Evolutionary conservation across 176 grass and related monocot genomes (phyloP).

Genomic region (Tuctoria greenei): DNA sequence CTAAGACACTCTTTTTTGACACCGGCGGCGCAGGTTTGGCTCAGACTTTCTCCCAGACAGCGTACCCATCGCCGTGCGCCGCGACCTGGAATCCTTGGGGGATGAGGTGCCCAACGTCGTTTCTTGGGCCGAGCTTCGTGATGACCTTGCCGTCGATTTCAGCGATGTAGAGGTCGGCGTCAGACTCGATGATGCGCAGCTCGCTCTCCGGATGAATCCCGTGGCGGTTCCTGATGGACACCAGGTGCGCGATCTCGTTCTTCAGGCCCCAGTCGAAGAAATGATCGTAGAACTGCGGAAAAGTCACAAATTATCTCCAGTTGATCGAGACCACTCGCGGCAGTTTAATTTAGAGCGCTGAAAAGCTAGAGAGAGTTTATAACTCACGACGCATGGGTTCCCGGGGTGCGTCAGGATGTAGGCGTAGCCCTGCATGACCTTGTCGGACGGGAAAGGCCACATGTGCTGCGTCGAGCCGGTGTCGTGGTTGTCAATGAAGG

Average conservation of each 20-base stretch:
- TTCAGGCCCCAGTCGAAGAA: conserved; percentile 68
- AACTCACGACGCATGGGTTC: conserved; percentile 73
- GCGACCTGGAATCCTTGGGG: conserved; percentile 43
- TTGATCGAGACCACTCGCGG: too few species aligned
- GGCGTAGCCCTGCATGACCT: conserved; percentile 87
- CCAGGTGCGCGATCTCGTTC: conserved; percentile 53
- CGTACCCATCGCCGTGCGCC: conserved; percentile 50
- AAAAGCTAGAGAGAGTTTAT: too few species aligned
- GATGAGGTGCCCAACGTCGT: conserved; percentile 38
- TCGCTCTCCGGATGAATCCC: conserved; percentile 50
- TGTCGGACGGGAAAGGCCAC: conserved; percentile 77
- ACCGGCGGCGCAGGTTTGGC: too few species aligned
- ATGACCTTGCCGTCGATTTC: conserved; percentile 64
- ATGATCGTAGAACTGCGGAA: conserved; percentile 72
- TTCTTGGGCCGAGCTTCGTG: conserved; percentile 52
- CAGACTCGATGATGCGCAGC: conserved; percentile 57
- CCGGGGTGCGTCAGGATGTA: conserved; percentile 91
- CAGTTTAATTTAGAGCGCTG: too few species aligned
- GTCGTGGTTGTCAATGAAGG: conserved; percentile 87
- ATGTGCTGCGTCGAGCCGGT: conserved; percentile 74
- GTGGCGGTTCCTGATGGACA: conserved; percentile 49
- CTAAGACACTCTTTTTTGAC: too few species aligned
- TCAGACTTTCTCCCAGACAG: conserved; percentile 57
- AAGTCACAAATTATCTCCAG: too few species aligned
- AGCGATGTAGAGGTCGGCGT: conserved; percentile 63